Base-by-base conservation (phyloP, 2,329 filamentous ascomycete species). In the Apiospora marii region DNA sequence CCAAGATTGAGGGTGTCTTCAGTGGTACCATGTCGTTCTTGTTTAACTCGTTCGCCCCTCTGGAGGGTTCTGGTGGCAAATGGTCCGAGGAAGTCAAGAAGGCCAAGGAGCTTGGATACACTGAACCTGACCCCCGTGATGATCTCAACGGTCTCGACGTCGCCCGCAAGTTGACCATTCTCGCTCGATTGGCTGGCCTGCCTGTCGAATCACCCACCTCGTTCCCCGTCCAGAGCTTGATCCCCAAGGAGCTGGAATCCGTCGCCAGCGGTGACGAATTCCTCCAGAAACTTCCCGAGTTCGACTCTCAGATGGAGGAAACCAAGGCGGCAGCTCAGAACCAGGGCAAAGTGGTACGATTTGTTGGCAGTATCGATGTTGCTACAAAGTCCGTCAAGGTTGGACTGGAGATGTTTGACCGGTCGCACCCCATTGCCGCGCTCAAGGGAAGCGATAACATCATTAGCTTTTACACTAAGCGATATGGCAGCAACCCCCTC, bases 361-460 rank as follows among this genome's bases (percentile, higher is more conserved):
- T 97, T 78, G 95, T 98, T 16, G 96, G 96, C 68, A 97, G 94
- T 82, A 94, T 98, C 74, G 95, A 99, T 80, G 91, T 98, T 61
- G 88, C 86, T n/a, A 89, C 88, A 74, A 92, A 94, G 81, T 86
- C 91, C 77, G 93, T 98, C 82, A 97, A 95, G 87, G 96, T 99
- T 72, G 96, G 96, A 2, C 85, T 99, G 76, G 92, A 98, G 87
- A 94, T 93, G 84, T 95, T 95, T 78, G 95, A 97, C 76, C 91
- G 90, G 77, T 93, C 93, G 74, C 94, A 97, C 80, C 94, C 96
- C 16, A 98, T 99, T 84, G 96, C 96, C 19, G 93, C 93, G 68
- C 88, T 99, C 72, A 97, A 98, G 89, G 96, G 96, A 48, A 98
- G 95, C 83, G 96, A 98, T 82, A 99, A 99, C 86, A 97, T 99